A percentile compares a stretch with the other conserved stretches of the same genome.
phyloP scores from a whole-genome alignment of 1,284 basidiomycete genomes.

The Coniferiporia weirii region DNA sequence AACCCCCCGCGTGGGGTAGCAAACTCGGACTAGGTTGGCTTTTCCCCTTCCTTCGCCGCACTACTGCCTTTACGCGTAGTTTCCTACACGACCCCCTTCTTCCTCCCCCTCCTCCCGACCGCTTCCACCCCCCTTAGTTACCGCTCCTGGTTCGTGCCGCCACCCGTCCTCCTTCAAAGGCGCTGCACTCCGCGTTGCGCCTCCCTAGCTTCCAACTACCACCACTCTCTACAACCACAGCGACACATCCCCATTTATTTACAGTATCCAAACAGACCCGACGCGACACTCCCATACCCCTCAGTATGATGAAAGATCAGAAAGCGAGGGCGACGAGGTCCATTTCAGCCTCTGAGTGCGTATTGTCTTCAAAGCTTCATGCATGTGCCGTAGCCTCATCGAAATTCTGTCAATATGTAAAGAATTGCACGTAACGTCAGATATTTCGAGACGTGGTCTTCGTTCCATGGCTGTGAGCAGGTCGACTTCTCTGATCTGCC shows the following conservation, averaged over 20 bases:
- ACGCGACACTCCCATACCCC: neutral
- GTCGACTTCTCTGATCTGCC: slow-evolving; percentile 30
- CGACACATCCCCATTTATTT: neutral
- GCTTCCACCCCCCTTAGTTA: no score
- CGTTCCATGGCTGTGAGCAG: slow-evolving; percentile 28
- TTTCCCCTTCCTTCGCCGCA: no score
- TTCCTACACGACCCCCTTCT: no score
- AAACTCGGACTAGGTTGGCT: neutral
- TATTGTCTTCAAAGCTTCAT: slow-evolving; percentile 23
- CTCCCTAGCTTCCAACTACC: slow-evolving; percentile 1
- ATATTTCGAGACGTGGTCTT: slow-evolving; percentile 30
- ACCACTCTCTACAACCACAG: slow-evolving; percentile 6
- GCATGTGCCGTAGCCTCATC: slow-evolving; percentile 33
- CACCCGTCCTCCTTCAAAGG: no score
- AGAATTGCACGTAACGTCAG: slow-evolving; percentile 31
- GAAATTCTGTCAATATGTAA: slow-evolving; percentile 28
- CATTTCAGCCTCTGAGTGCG: slow-evolving; percentile 21
- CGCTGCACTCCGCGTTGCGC: no score
- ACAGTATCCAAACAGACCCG: neutral
- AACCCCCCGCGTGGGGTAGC: no score
- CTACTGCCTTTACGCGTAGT: no score
- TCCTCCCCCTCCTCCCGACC: no score
- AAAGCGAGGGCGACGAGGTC: slow-evolving; percentile 12
- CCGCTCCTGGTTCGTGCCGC: no score
- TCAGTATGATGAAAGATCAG: slow-evolving; percentile 5